A percentile compares a stretch with the other conserved stretches of the same genome.
phyloP scores from a whole-genome alignment of 257 asterid genomes.

The Solanum medicagineum region DNA sequence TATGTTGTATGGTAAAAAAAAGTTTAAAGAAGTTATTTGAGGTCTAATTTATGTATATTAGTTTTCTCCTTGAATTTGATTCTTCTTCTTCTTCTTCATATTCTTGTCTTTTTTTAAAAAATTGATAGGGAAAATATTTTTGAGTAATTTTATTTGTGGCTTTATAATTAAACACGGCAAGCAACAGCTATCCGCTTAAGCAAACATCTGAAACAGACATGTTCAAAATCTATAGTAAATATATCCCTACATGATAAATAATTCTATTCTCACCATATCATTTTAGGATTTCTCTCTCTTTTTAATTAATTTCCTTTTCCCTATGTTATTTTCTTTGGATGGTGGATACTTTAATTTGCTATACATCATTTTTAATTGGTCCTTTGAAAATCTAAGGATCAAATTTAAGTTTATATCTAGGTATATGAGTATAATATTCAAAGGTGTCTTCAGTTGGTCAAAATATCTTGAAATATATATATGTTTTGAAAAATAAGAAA shows the following conservation, averaged over 20 bases:
- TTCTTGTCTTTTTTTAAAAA: neutral
- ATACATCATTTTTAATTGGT: neutral
- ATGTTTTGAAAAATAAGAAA: too few relatives aligned
- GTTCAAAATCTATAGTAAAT: too few relatives aligned
- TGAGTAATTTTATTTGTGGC: neutral
- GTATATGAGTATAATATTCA: too few relatives aligned
- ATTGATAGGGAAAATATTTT: neutral
- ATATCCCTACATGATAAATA: neutral
- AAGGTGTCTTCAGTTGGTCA: too few relatives aligned
- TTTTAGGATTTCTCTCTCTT: neutral
- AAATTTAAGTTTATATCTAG: neutral
- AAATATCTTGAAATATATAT: too few relatives aligned
- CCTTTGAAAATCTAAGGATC: neutral
- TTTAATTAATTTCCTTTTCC: neutral
- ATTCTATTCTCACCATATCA: neutral
- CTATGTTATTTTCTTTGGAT: neutral
- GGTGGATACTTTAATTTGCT: neutral
- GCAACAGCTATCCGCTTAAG: too few relatives aligned
- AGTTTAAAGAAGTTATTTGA: neutral
- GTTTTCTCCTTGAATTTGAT: slow-evolving; percentile 2
- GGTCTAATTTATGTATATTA: slow-evolving; percentile 1
- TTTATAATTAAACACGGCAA: too few relatives aligned
- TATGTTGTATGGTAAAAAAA: neutral
- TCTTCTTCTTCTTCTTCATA: neutral
- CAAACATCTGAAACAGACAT: too few relatives aligned